Percentiles rank a stretch among this genome's conserved stretches.
phyloP scores from a whole-genome alignment of 208 protist genomes.

The Lotmaria passim region DNA sequence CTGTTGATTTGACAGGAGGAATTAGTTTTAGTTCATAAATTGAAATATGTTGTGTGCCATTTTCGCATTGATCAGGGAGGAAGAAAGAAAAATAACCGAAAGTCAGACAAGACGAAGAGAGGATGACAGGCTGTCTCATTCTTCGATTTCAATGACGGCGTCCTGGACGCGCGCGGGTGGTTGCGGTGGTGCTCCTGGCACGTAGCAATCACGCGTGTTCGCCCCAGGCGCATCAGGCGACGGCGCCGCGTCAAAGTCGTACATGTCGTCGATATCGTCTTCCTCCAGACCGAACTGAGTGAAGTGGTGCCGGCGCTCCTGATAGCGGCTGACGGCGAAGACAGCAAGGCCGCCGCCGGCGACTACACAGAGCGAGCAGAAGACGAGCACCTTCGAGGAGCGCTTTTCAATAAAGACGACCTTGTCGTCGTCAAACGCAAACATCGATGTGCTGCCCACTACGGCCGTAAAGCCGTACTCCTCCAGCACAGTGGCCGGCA shows the following conservation, averaged over 20 bases:
- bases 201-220: slow-evolving; percentile 19
- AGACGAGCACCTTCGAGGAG: slow-evolving; percentile 4
- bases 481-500: neutral
- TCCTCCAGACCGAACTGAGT: slow-evolving; percentile 77
- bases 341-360: slow-evolving; percentile 37
- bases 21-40: too few relatives aligned
- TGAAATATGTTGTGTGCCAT: too few relatives aligned
- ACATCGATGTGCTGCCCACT: slow-evolving; percentile 28
- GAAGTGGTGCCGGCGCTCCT: slow-evolving; percentile 77
- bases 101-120: too few relatives aligned
- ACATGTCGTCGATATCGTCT: slow-evolving; percentile 85
- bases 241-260: slow-evolving; percentile 37
- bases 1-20: too few relatives aligned
- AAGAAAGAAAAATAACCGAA: neutral
- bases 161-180: slow-evolving; percentile 32
- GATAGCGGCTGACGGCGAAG: slow-evolving; percentile 68
- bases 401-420: neutral
- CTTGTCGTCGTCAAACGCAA: slow-evolving; percentile 33
- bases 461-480: slow-evolving; percentile 29
- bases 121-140: too few relatives aligned
- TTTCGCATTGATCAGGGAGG: neutral
- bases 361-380: slow-evolving; percentile 16
- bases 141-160: slow-evolving; percentile 85
- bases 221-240: slow-evolving; percentile 7
- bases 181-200: neutral